A percentile compares a stretch with the other conserved stretches of the same genome.
Conservation (phyloP, 768 basidiomycete species). For the Coprinellus micaceus region DNA sequence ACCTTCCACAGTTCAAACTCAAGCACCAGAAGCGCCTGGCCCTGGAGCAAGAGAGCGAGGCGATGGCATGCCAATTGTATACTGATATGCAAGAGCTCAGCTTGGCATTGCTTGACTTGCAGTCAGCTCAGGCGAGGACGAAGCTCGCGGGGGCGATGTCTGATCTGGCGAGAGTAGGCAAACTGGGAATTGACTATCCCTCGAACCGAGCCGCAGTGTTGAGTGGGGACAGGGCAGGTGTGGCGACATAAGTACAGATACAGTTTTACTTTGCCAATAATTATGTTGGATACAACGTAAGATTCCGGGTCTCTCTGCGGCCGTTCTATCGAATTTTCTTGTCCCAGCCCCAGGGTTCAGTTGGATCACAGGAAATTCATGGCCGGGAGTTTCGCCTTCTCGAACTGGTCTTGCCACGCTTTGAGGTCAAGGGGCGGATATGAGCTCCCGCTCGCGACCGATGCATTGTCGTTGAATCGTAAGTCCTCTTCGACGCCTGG, state of each 20-base stretch:
- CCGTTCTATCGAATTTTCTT: too few relatives aligned
- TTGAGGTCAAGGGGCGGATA: background rate
- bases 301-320: too few relatives aligned
- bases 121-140: conserved; percentile 54
- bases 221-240: background rate
- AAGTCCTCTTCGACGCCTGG: background rate
- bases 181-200: conserved; percentile 50
- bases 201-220: too few relatives aligned
- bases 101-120: conserved; percentile 54
- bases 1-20: background rate
- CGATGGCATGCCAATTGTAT: conserved; percentile 10
- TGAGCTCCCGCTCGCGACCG: background rate
- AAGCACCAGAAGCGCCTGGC: background rate
- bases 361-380: background rate
- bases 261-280: too few relatives aligned
- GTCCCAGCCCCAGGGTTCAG: too few relatives aligned
- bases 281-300: too few relatives aligned
- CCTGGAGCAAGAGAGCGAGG: conserved; percentile 1
- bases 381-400: background rate
- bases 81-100: conserved; percentile 63
- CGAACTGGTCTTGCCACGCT: background rate
- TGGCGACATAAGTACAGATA: background rate
- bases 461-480: background rate
- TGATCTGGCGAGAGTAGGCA: conserved; percentile 59
- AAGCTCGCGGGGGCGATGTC: conserved; percentile 55